Base-by-base conservation (phyloP, 805 yeast species). In the Suhomyces canberraensis region DNA sequence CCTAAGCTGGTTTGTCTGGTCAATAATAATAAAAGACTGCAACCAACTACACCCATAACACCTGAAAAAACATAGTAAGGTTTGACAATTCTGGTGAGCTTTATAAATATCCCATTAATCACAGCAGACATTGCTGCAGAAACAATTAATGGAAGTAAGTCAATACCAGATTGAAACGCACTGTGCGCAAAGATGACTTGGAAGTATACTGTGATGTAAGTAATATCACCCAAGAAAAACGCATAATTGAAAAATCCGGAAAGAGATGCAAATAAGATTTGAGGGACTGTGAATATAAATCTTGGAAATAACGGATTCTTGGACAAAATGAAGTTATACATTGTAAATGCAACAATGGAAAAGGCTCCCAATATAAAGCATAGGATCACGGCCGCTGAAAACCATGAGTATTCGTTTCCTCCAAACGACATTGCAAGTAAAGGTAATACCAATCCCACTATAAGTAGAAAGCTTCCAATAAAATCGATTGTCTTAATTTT, bases 371-470 rank as follows among this genome's bases (percentile, higher is more conserved):
- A 16, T 16, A 47, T 31, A 21, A 50, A 45, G 21, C 46, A 42
- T 6, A 34, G 24, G 18, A 51, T 38, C 20, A 52, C 41, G 3
- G 50, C 47, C 3, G 50, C 48, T 2, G 54, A 50, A 8, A 33
- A 9, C 58, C 56, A 52, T 8, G 48, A 19, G 35, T 38, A 51
- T 29, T 48, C 45, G 31, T 38, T 41, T 4, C 51, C 55, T 9
- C 56, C 56, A 31, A 48, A 43, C 0, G 56, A 45, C n/a, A 49
- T 33, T 4, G 47, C 58, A 18, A 52, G 29, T 31, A 53, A 34
- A 8, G 47, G 31, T 22, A 52, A 31, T 13, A 50, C 49, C 21
- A 50, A 31, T 4, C 53, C 56, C 1, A 39, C 33, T 4, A 48
- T 29, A 2, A 53, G 30, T 14, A 52, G 41, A 3, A 42, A 15